Conservation (phyloP, 129 eudicot genomes). For the Solidago caesia region DNA sequence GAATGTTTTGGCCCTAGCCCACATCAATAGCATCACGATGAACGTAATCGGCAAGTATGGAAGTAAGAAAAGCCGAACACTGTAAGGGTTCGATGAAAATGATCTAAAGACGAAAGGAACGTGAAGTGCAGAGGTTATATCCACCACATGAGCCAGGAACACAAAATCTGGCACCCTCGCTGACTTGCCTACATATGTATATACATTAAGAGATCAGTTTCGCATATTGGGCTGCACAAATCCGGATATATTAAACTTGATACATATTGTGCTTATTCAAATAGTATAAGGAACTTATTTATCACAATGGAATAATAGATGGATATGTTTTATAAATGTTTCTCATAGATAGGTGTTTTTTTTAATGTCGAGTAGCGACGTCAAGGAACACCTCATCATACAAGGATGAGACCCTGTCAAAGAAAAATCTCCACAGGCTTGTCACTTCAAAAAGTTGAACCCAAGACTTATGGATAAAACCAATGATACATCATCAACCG, state of each 20-base stretch:
- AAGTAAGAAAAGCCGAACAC: constrained; percentile 37
- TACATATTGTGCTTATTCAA: neutral
- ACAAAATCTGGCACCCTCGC: constrained; percentile 69
- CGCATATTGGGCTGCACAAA: neutral
- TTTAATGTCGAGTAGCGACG: too few species aligned
- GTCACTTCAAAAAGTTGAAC: too few species aligned
- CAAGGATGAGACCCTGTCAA: too few species aligned
- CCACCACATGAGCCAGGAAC: constrained; percentile 88
- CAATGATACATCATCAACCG: too few species aligned
- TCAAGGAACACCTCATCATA: too few species aligned
- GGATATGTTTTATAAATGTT: neutral
- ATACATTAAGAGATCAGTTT: neutral
- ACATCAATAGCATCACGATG: constrained; percentile 61
- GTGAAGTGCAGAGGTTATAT: constrained; percentile 67
- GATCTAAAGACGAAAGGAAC: constrained; percentile 60
- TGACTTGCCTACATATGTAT: constrained; percentile 40
- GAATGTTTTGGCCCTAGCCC: constrained; percentile 84
- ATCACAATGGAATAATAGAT: neutral
- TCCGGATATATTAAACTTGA: too few species aligned
- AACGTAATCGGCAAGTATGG: constrained; percentile 46
- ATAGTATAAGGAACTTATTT: neutral
- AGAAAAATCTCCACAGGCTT: too few species aligned
- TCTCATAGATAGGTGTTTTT: neutral
- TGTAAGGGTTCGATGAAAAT: constrained; percentile 49
- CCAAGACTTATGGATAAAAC: too few species aligned